Evolutionary conservation across 139 green algal species (phyloP), one percentile per base, ranked within the genome.

Genomic region (Chlamydomonas asymmetrica): DNA sequence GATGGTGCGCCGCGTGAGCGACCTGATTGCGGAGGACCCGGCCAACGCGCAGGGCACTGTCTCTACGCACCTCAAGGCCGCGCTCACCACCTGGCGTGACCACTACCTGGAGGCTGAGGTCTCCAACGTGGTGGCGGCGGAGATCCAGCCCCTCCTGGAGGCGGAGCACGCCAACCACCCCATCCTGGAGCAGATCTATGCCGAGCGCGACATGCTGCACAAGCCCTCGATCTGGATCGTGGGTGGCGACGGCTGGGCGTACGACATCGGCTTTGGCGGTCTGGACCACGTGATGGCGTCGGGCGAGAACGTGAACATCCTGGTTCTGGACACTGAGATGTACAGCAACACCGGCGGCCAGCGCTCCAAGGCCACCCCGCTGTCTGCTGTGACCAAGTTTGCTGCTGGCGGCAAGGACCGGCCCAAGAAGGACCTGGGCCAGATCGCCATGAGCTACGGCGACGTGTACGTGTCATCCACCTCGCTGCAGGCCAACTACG

Each of bases 291-390:
- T 91, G 78, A 59, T 91, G 34, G 71, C 82, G n/a, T 81, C 72
- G 8, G 82, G 79, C 43, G 76, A 86, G 75, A 78, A 88, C 38
- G 70, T 88, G 40, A 90, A 90, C 71, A 79, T 90, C 62, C 63
- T 90, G 70, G 82, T 91, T 34, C 80, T 91, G 37, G 85, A 91
- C 72, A 91, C 82, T 0, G 85, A 88, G 78, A 81, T 86, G 78
- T 91, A 89, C 80, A 69, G 34, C 83, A 91, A 91, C 81, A 91
- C 86, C 4, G 86, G 86, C 48, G 86, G 86, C 13, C 86, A 91
- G 80, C 82, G 84, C 74, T 76, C 49, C 74, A 91, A 91, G 85
- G 77, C 85, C 41, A 87, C 85, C 0, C 85, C 85, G 18, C 80
- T 88, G 73, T 80, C 78, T 38, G 80, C 85, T 1, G 82, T 88